Evolutionary conservation across 2,329 filamentous ascomycete genomes (phyloP).

Genomic region (Nemania sp.): DNA sequence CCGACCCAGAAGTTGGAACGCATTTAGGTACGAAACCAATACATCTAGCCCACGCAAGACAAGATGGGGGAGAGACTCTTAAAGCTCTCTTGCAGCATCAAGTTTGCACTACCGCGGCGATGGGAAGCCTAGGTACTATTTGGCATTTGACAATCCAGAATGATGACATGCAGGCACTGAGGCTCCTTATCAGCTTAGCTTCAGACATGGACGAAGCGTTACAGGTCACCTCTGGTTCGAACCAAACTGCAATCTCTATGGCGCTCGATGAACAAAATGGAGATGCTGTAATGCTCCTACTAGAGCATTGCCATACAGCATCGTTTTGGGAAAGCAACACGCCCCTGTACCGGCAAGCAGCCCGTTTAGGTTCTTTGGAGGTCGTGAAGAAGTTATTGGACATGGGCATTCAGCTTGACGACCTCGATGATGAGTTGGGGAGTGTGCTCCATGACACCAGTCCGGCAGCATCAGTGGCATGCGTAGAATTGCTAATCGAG

Average conservation of each 20-base stretch:
- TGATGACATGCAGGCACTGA: not conserved
- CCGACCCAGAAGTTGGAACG: conserved; percentile 9
- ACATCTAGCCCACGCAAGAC: conserved; percentile 1
- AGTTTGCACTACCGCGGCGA: conserved; percentile 1
- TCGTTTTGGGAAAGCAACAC: conserved; percentile 18
- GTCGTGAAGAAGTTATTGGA: conserved; percentile 16
- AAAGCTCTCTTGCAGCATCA: conserved; percentile 10
- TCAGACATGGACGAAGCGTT: conserved; percentile 16
- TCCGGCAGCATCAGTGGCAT: not conserved
- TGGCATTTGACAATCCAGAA: conserved; percentile 12
- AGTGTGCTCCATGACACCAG: conserved; percentile 11
- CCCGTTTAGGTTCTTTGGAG: conserved; percentile 9
- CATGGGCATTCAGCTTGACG: conserved; percentile 10
- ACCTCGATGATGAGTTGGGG: conserved; percentile 1
- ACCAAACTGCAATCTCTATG: conserved; percentile 13
- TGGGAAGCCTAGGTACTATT: not conserved
- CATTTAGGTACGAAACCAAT: conserved; percentile 7
- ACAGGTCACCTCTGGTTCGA: not conserved
- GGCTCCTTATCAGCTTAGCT: conserved; percentile 7
- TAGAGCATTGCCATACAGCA: conserved; percentile 13
- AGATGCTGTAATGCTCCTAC: not conserved
- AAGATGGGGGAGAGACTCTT: conserved; percentile 7
- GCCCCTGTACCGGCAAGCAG: conserved; percentile 19
- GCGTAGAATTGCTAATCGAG: conserved; percentile 4
- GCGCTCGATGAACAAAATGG: not conserved